Conservation (phyloP, 352 stramenopile genomes). For the Elongisporangium undulatum region DNA sequence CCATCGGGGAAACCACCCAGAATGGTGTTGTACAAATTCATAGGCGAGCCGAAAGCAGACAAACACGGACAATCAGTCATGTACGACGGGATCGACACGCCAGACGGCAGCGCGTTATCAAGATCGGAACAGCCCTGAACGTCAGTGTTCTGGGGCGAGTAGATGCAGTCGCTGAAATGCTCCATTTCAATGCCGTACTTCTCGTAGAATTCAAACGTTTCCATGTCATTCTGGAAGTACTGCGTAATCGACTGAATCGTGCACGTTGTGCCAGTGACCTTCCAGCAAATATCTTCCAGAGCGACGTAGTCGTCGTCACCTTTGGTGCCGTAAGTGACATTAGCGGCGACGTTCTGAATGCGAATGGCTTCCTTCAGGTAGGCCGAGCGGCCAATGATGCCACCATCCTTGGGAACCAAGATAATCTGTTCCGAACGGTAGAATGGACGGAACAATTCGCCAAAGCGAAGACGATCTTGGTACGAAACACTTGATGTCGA, state of each 20-base stretch:
- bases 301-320: conserved; percentile 17
- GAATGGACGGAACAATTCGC: conserved; percentile 63
- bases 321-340: conserved; percentile 27
- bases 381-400: conserved; percentile 38
- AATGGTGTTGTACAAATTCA: conserved; percentile 71
- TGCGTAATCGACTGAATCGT: conserved; percentile 56
- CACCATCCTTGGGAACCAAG: conserved; percentile 57
- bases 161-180: conserved; percentile 58
- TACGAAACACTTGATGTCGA: conserved; percentile 49
- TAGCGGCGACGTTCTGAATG: conserved; percentile 36
- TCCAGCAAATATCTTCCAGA: conserved; percentile 63
- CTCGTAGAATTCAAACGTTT: conserved; percentile 54
- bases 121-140: conserved; percentile 39
- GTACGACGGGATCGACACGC: conserved; percentile 33
- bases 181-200: conserved; percentile 39
- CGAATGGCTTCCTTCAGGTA: conserved; percentile 51
- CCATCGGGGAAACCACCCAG: conserved; percentile 43
- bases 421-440: conserved; percentile 74
- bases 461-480: conserved; percentile 52
- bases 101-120: conserved; percentile 22
- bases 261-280: conserved; percentile 50
- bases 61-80: conserved; percentile 66
- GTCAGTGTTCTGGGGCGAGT: conserved; percentile 48
- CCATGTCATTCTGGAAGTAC: conserved; percentile 66
- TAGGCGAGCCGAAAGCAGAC: conserved; percentile 52